Evolutionary conservation across 164 flowering plant species (phyloP), one percentile per base, ranked within the genome.

Genomic region (Saururus chinensis): DNA sequence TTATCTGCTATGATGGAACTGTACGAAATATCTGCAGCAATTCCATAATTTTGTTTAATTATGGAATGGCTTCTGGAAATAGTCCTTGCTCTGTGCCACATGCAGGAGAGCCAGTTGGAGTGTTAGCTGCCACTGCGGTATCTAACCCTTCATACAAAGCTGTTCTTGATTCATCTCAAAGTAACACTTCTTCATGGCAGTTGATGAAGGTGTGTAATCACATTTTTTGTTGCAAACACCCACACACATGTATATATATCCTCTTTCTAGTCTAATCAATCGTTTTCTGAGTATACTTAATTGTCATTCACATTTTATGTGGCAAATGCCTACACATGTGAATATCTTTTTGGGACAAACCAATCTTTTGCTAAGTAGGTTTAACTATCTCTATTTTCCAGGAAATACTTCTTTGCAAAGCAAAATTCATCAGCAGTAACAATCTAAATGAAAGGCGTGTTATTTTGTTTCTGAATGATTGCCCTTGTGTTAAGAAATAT

Each of bases 141-240:
- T 92, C 98, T 22, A 92, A 84, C 77, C 98, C 97, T 69, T 92
- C 97, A 37, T 89, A 92, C 65, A 89, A 86, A 68, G 98, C 96
- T 14, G 96, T 92, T 67, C 86, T 92, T 64, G 96, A 89, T 78
- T 87, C 98, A 53, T 80, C 90, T 62, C 81, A 88, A 21, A 89
- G 85, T 59, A 92, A 91, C 74, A 88, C 77, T 66, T 77, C 80
- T 13, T 88, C 97, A 37, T 89, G 97, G 98, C 89, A 88, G 66
- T 70, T 84, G 75, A 92, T 92, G 97, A 92, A 89, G 97, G 96
- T 89, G 73, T 30, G 19, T 53, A 53, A 10, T 11, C 6, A n/a
- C 56, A 53, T 53, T 20, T 30, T 30, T 2, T 20, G 10, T 20
- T 53, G 25, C 25, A 53, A 10, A 20, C 19, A 53, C 11, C 22